These are phyloP conservation scores for Sporothrix brunneoviolacea DNA, from an alignment of 2,329 filamentous ascomycete genomes.

Conservation along the genomic window DNA sequence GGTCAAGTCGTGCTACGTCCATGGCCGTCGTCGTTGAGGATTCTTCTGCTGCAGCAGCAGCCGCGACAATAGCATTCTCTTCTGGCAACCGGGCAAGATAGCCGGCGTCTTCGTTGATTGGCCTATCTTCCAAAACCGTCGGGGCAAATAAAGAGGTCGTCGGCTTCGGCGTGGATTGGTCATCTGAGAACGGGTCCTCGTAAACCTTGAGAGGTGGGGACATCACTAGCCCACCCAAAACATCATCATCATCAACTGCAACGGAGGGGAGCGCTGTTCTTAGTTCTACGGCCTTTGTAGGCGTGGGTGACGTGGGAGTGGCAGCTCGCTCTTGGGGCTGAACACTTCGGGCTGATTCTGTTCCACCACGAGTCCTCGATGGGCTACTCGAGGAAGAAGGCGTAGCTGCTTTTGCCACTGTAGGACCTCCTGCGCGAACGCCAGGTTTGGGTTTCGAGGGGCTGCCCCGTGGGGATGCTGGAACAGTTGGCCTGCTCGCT, in stretches of 20 bases:
- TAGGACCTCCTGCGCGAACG: neutral
- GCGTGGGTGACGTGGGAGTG: constrained; percentile 10
- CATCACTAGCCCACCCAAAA: constrained; percentile 21
- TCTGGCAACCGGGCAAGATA: constrained; percentile 23
- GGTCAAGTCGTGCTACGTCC: constrained; percentile 6
- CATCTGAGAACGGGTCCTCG: constrained; percentile 53
- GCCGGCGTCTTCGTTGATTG: constrained; percentile 50
- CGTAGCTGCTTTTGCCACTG: neutral
- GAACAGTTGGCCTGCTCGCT: neutral
- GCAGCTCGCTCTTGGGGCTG: neutral
- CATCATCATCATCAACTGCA: constrained; percentile 6
- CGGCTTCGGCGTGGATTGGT: constrained; percentile 41
- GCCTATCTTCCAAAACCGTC: constrained; percentile 50
- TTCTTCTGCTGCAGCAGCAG: constrained; percentile 10
- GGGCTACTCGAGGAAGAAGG: constrained; percentile 2
- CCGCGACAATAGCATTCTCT: neutral
- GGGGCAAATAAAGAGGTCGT: constrained; percentile 38
- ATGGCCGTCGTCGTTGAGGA: neutral
- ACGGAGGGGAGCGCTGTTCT: neutral
- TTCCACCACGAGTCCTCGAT: neutral
- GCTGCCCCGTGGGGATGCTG: constrained; percentile 21
- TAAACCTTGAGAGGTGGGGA: constrained; percentile 48
- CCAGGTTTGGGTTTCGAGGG: constrained; percentile 26
- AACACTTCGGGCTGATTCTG: neutral
- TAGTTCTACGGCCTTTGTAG: neutral